A percentile compares a stretch with the other conserved stretches of the same genome.
phyloP scores from a whole-genome alignment of 176 grass and related monocot species.

The Hsuehochloa calcarea region DNA sequence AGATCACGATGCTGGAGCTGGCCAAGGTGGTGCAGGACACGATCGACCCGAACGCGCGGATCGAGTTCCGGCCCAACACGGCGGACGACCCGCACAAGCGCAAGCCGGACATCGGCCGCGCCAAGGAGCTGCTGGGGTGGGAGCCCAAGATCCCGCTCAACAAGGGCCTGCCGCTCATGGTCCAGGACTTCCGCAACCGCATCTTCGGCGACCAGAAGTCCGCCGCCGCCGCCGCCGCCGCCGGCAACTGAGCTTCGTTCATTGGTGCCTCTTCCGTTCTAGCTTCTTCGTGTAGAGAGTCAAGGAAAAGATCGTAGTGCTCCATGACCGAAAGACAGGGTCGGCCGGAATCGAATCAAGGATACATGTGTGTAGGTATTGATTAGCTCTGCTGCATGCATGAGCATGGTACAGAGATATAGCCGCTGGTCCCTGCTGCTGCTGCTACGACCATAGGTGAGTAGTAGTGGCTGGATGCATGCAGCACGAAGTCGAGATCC shows the following conservation, averaged over 20 bases:
- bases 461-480: neutral
- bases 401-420: slow-evolving; percentile 3
- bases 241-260: neutral
- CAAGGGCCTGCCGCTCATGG: slow-evolving; percentile 76
- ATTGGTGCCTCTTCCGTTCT: neutral
- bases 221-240: neutral
- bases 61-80: slow-evolving; percentile 79
- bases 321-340: neutral
- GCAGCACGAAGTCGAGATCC: neutral
- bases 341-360: neutral
- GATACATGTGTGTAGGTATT: neutral
- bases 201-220: slow-evolving; percentile 66
- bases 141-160: slow-evolving; percentile 68
- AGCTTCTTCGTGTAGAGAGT: neutral
- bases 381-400: neutral
- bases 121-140: slow-evolving; percentile 77
- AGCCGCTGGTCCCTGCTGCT: neutral
- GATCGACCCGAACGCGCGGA: slow-evolving; percentile 63
- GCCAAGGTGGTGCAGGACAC: slow-evolving; percentile 93
- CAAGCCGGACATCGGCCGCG: slow-evolving; percentile 77
- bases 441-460: neutral
- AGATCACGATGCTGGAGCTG: slow-evolving; percentile 92
- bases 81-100: slow-evolving; percentile 93
- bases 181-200: slow-evolving; percentile 68
- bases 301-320: too few species aligned